Percentiles rank a stretch among this genome's conserved stretches.
Evolutionary conservation across 2,329 filamentous ascomycete species (phyloP).

Genomic region (Trichophyton mentagrophytes): DNA sequence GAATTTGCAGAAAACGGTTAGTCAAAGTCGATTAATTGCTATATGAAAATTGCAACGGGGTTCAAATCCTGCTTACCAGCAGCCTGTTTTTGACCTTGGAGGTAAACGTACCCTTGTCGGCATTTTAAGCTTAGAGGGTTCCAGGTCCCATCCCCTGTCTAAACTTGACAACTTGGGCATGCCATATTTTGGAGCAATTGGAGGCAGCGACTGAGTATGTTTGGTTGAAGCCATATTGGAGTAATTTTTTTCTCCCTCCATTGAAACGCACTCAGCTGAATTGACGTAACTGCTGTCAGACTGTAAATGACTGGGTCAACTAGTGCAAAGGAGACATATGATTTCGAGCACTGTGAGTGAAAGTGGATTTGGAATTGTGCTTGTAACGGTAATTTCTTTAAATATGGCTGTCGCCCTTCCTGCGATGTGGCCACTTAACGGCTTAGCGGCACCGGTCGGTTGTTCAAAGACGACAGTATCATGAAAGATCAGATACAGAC

Average conservation of each 20-base stretch:
- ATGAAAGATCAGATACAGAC: too few relatives aligned
- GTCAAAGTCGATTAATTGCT: neutral
- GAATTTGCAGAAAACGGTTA: conserved; percentile 11
- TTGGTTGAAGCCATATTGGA: conserved; percentile 27
- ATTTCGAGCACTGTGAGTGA: neutral
- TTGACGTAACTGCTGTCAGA: conserved; percentile 9
- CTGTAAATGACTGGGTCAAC: conserved; percentile 20
- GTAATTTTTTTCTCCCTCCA: neutral
- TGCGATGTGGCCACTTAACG: neutral
- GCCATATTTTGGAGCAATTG: conserved; percentile 36
- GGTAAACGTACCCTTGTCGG: conserved; percentile 37
- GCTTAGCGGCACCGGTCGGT: neutral
- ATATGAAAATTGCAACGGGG: conserved; percentile 3
- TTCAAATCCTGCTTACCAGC: conserved; percentile 31
- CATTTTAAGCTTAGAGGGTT: conserved; percentile 21
- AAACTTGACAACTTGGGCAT: conserved; percentile 20
- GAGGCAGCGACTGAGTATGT: conserved; percentile 28
- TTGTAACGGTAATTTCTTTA: neutral
- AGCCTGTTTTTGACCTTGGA: conserved; percentile 42
- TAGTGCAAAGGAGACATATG: conserved; percentile 7
- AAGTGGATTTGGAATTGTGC: neutral
- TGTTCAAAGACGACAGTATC: neutral
- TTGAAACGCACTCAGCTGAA: too few relatives aligned
- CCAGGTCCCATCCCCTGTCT: conserved; percentile 22
- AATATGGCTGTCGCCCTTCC: neutral